A percentile compares a stretch with the other conserved stretches of the same genome.
phyloP scores from a whole-genome alignment of 352 stramenopile species.

The Elongisporangium senticosum region DNA sequence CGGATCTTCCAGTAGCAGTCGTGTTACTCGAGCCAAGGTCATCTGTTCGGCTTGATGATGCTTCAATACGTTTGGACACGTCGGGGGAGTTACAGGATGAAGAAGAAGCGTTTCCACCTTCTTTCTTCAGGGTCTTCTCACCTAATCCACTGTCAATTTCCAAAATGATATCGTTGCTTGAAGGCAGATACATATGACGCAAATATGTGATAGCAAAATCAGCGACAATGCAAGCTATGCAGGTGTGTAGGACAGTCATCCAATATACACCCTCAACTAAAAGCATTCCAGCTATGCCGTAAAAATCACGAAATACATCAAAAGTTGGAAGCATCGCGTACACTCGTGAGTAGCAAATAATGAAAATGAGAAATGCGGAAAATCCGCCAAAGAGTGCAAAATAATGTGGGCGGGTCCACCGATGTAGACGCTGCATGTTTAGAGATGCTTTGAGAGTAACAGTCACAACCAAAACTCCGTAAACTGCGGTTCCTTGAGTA shows the following conservation, averaged over 20 bases:
- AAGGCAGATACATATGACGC: constrained; percentile 79
- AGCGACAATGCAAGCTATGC: constrained; percentile 49
- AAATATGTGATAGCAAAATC: constrained; percentile 72
- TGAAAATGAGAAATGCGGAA: constrained; percentile 62
- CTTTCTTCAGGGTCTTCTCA: constrained; percentile 6
- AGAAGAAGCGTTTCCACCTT: not conserved
- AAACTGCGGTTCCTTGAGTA: constrained; percentile 66
- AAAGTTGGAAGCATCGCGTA: constrained; percentile 56
- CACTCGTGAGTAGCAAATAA: constrained; percentile 58
- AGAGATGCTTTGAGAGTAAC: constrained; percentile 70
- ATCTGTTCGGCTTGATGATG: constrained; percentile 26
- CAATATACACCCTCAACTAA: constrained; percentile 56
- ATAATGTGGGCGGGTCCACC: constrained; percentile 73
- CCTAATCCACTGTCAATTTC: constrained; percentile 76
- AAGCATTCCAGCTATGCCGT: constrained; percentile 49
- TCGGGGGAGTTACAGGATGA: not conserved
- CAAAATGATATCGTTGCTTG: constrained; percentile 78
- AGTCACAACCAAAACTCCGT: constrained; percentile 71
- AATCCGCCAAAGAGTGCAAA: constrained; percentile 63
- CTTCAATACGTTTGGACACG: not conserved
- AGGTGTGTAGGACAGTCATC: constrained; percentile 57
- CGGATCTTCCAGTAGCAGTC: constrained; percentile 20
- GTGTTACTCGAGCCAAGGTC: constrained; percentile 17
- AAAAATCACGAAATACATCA: constrained; percentile 75
- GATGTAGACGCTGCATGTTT: constrained; percentile 70